Percentiles rank a stretch among this genome's conserved stretches.
Evolutionary conservation across 2,329 filamentous ascomycete species (phyloP).

Genomic region (Scedosporium boydii): DNA sequence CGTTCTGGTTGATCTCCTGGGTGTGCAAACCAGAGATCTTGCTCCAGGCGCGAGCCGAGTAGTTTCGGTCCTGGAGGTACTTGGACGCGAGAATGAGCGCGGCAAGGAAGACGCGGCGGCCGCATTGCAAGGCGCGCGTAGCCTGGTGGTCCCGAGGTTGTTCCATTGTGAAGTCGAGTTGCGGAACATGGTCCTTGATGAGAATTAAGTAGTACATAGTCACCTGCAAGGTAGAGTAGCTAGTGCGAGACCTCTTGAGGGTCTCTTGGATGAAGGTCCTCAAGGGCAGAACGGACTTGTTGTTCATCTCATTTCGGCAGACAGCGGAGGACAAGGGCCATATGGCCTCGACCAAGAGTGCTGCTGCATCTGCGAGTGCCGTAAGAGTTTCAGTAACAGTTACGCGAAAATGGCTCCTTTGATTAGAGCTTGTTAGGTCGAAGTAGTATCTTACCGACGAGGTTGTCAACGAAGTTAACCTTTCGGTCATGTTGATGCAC

Average conservation of each 20-base stretch:
- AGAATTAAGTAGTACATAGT: conserved; percentile 93
- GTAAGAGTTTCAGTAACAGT: conserved; percentile 10
- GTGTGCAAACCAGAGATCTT: conserved; percentile 97
- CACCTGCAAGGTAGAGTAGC: conserved; percentile 95
- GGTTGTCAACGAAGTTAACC: conserved; percentile 89
- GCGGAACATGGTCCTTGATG: conserved; percentile 82
- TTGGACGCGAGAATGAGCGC: conserved; percentile 94
- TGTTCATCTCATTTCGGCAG: conserved; percentile 62
- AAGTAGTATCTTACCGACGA: conserved; percentile 74
- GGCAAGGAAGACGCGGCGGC: conserved; percentile 92
- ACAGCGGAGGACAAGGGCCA: conserved; percentile 85
- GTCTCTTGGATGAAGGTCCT: conserved; percentile 98
- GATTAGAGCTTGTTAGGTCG: not conserved
- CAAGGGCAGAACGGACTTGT: conserved; percentile 74
- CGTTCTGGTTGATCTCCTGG: conserved; percentile 91
- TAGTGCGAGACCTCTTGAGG: conserved; percentile 84
- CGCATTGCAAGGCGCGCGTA: conserved; percentile 80
- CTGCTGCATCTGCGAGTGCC: conserved; percentile 72
- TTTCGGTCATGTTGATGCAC: conserved; percentile 86
- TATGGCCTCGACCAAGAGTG: conserved; percentile 93
- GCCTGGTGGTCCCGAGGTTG: conserved; percentile 64
- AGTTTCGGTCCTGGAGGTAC: conserved; percentile 96
- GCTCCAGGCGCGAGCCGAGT: conserved; percentile 94
- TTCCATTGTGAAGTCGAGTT: conserved; percentile 77
- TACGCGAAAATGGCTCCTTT: not conserved